Conservation (phyloP, 805 yeast genomes). For the Danielia reshetovae region DNA sequence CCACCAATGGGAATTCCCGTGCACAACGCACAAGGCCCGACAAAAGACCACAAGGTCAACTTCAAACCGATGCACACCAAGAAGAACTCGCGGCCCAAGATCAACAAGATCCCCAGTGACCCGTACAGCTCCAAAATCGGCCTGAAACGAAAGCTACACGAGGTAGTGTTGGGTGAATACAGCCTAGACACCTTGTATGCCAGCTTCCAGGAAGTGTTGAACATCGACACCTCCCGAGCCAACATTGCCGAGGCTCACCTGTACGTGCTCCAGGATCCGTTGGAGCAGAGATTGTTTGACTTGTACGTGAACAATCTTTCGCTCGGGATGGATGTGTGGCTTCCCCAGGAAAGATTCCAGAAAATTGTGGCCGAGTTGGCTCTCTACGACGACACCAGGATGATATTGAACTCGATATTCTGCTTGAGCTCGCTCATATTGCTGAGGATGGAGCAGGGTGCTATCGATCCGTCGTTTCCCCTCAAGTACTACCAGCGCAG, state of each 20-base stretch:
- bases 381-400: conserved; percentile 34
- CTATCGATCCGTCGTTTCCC: conserved; percentile 28
- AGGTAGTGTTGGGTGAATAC: conserved; percentile 17
- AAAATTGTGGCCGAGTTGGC: conserved; percentile 34
- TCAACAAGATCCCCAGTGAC: conserved; percentile 26
- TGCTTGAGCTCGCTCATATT: conserved; percentile 35
- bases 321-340: conserved; percentile 29
- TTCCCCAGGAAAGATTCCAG: conserved; percentile 25
- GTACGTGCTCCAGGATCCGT: conserved; percentile 14
- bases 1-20: neutral
- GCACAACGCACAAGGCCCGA: neutral
- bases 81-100: conserved; percentile 33
- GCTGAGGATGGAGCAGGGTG: conserved; percentile 26
- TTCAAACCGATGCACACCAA: conserved; percentile 37
- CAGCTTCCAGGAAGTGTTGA: conserved; percentile 21
- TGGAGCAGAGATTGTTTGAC: conserved; percentile 31
- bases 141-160: no score
- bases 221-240: conserved; percentile 13
- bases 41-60: conserved; percentile 6
- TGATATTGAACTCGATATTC: conserved; percentile 34
- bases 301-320: conserved; percentile 29
- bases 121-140: conserved; percentile 3
- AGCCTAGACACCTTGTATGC: conserved; percentile 22
- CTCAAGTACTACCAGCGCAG: conserved; percentile 36
- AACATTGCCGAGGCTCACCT: conserved; percentile 6